Evolutionary conservation across 2,329 filamentous ascomycete genomes (phyloP).

Genomic region (Trichothecium roseum): DNA sequence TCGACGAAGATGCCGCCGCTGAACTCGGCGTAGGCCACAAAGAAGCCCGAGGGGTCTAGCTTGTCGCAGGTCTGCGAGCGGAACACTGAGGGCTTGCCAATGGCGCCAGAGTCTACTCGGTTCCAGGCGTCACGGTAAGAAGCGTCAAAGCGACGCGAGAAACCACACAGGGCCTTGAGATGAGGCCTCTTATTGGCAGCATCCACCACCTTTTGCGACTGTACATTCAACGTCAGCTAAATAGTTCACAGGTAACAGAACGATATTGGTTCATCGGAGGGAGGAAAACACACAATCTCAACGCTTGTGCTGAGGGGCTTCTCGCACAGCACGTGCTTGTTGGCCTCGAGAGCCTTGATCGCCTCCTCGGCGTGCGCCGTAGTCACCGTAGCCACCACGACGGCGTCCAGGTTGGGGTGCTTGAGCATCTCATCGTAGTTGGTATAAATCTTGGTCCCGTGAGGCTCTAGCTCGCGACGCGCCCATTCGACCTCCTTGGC

Average conservation of each 20-base stretch:
- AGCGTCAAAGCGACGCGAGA: constrained; percentile 42
- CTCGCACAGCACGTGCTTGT: constrained; percentile 48
- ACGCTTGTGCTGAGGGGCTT: constrained; percentile 49
- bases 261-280: constrained; percentile 3
- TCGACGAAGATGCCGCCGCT: constrained; percentile 62
- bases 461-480: constrained; percentile 27
- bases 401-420: constrained; percentile 43
- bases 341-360: constrained; percentile 41
- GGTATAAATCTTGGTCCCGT: constrained; percentile 31
- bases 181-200: constrained; percentile 44
- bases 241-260: constrained; percentile 57
- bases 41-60: constrained; percentile 55
- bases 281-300: constrained; percentile 39
- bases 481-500: constrained; percentile 32
- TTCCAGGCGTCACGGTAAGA: constrained; percentile 52
- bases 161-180: constrained; percentile 49
- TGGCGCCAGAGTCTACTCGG: constrained; percentile 41
- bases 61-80: constrained; percentile 61
- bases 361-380: constrained; percentile 47
- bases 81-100: constrained; percentile 49
- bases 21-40: constrained; percentile 55
- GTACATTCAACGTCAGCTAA: too few species aligned
- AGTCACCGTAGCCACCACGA: constrained; percentile 30
- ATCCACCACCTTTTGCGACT: constrained; percentile 50
- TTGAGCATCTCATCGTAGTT: constrained; percentile 35